Evolutionary conservation across 805 yeast species (phyloP).

Genomic region (Kluyveromyces nonfermentans): DNA sequence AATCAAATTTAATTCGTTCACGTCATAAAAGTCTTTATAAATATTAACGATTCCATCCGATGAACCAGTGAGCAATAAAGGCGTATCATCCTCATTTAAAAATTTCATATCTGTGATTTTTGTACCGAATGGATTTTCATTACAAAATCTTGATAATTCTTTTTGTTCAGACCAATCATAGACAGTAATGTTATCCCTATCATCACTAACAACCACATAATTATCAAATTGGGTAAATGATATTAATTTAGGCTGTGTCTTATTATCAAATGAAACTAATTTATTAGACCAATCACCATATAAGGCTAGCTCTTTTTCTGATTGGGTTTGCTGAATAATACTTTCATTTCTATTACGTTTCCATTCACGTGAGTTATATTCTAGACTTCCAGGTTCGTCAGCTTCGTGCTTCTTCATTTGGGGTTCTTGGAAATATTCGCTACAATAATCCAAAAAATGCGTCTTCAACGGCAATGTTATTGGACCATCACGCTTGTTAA

Average conservation of each 20-base stretch:
- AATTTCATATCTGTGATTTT: constrained; percentile 79
- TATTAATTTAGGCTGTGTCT: constrained; percentile 69
- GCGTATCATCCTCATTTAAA: constrained; percentile 86
- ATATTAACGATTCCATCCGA: constrained; percentile 91
- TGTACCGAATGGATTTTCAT: constrained; percentile 81
- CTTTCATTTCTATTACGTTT: constrained; percentile 80
- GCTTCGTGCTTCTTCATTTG: constrained; percentile 77
- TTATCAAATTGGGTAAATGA: constrained; percentile 88
- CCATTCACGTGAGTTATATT: constrained; percentile 77
- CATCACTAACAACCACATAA: constrained; percentile 70
- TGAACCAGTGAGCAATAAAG: constrained; percentile 77
- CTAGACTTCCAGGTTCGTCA: constrained; percentile 89
- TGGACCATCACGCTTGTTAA: constrained; percentile 23
- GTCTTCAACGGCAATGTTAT: constrained; percentile 45
- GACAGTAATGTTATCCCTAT: constrained; percentile 69
- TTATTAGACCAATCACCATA: constrained; percentile 78
- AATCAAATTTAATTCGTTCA: constrained; percentile 48
- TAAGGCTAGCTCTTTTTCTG: constrained; percentile 74
- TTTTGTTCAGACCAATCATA: constrained; percentile 75
- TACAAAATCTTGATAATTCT: constrained; percentile 61
- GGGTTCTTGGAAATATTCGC: constrained; percentile 94
- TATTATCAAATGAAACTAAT: constrained; percentile 51
- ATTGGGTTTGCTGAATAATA: constrained; percentile 81
- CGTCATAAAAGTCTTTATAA: constrained; percentile 63
- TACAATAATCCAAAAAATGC: constrained; percentile 59